Conservation (phyloP, 192 early-diverging fungal species). For the Coemansia sp. region DNA sequence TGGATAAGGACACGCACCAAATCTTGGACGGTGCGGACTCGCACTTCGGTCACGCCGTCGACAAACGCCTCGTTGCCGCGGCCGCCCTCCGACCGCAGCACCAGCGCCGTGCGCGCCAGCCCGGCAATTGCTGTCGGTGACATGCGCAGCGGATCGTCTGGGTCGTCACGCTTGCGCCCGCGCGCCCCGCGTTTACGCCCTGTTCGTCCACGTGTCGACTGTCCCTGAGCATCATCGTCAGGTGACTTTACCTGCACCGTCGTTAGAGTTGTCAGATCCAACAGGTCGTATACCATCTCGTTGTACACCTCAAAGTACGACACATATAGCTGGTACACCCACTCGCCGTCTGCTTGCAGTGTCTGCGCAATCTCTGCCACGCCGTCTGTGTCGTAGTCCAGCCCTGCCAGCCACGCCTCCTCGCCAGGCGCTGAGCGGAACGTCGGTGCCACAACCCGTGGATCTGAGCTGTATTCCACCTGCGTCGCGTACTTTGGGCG, state of each 20-base stretch:
- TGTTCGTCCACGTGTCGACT: not conserved
- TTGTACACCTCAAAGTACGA: conserved; percentile 91
- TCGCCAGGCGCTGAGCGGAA: conserved; percentile 44
- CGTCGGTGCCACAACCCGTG: conserved; percentile 26
- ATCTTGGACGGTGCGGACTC: conserved; percentile 59
- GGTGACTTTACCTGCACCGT: conserved; percentile 28
- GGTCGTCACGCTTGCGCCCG: conserved; percentile 14
- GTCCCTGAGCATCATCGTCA: not conserved
- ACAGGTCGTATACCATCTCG: conserved; percentile 82
- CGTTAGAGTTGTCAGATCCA: conserved; percentile 57
- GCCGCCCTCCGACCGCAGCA: conserved; percentile 42
- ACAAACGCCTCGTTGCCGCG: conserved; percentile 59
- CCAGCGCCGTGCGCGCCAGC: conserved; percentile 23
- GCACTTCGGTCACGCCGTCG: conserved; percentile 62
- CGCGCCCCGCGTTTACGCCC: not conserved
- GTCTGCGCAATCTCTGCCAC: conserved; percentile 22
- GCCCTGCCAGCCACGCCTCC: conserved; percentile 37
- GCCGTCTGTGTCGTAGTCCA: conserved; percentile 3
- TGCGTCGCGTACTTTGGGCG: conserved; percentile 45
- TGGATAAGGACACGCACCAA: conserved; percentile 58
- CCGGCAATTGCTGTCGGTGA: conserved; percentile 29
- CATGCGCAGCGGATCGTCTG: conserved; percentile 27
- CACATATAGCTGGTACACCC: conserved; percentile 81
- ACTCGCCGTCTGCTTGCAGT: conserved; percentile 34
- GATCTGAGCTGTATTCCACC: conserved; percentile 47